Conservation (phyloP, 208 protist genomes). For the Herpetomonas muscarum region DNA sequence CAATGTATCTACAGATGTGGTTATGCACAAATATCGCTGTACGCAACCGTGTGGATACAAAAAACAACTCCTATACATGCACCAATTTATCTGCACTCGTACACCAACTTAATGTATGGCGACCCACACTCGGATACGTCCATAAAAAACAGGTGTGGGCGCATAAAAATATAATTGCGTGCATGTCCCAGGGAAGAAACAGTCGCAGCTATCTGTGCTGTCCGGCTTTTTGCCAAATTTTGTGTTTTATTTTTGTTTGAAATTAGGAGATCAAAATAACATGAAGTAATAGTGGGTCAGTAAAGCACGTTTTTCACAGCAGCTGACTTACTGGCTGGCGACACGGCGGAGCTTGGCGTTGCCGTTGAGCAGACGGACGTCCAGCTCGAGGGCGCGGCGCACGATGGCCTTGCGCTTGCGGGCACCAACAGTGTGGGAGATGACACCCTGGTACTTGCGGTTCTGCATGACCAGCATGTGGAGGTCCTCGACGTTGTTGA, state of each 20-base stretch:
- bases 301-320: too few relatives aligned
- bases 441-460: slow-evolving; percentile 98
- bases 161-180: too few relatives aligned
- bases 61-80: too few relatives aligned
- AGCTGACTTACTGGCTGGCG: slow-evolving; percentile 64
- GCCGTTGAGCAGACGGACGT: slow-evolving; percentile 97
- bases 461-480: slow-evolving; percentile 99
- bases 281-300: too few relatives aligned
- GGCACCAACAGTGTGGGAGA: slow-evolving; percentile 94
- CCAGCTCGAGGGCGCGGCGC: slow-evolving; percentile 97
- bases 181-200: too few relatives aligned
- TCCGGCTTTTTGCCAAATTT: neutral
- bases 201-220: too few relatives aligned
- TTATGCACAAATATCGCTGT: neutral
- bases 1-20: neutral
- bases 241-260: slow-evolving; percentile 15
- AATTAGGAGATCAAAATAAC: slow-evolving; percentile 15
- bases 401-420: slow-evolving; percentile 96
- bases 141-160: too few relatives aligned
- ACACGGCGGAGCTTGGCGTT: slow-evolving; percentile 93
- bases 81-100: too few relatives aligned
- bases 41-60: neutral
- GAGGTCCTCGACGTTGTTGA: slow-evolving; percentile 96
- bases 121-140: too few relatives aligned
- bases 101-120: too few relatives aligned